A percentile compares a stretch with the other conserved stretches of the same genome.
These are phyloP conservation scores for Alternaria burnsii DNA, from an alignment of 2,329 filamentous ascomycete species.

Conservation along the genomic window DNA sequence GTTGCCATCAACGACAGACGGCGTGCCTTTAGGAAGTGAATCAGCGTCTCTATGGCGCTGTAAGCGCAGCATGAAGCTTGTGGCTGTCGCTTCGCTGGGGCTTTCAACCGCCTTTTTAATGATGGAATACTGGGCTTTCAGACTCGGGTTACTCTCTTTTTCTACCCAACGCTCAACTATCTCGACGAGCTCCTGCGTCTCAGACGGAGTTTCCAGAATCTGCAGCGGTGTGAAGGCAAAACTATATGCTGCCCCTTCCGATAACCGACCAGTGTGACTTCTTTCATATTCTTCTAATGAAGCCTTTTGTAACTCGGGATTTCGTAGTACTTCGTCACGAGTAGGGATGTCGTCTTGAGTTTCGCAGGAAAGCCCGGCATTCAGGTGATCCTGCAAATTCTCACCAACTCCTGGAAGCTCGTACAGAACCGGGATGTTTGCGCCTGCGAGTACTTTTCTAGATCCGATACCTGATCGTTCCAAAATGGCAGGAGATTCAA, in stretches of 20 bases:
- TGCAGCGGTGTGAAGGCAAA: slow-evolving; percentile 33
- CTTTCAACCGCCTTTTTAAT: slow-evolving; percentile 23
- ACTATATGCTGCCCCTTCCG: slow-evolving; percentile 29
- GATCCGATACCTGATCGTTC: slow-evolving; percentile 69
- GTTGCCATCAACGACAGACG: slow-evolving; percentile 23
- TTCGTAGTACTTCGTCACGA: slow-evolving; percentile 15
- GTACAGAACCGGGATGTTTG: slow-evolving; percentile 61
- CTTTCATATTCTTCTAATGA: slow-evolving; percentile 22
- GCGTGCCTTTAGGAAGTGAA: slow-evolving; percentile 17
- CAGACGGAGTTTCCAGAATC: slow-evolving; percentile 21
- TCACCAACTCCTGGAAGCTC: slow-evolving; percentile 69
- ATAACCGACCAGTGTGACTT: slow-evolving; percentile 24
- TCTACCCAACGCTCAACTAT: slow-evolving; percentile 9
- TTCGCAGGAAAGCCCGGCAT: slow-evolving; percentile 25
- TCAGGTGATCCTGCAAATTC: slow-evolving; percentile 67
- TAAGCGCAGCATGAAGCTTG: slow-evolving; percentile 23
- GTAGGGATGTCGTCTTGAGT: slow-evolving; percentile 20
- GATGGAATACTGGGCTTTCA: slow-evolving; percentile 21
- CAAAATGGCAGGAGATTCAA: slow-evolving; percentile 60
- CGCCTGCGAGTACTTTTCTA: slow-evolving; percentile 56
- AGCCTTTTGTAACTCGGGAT: slow-evolving; percentile 19
- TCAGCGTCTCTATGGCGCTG: slow-evolving; percentile 24
- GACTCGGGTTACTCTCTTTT: slow-evolving; percentile 7
- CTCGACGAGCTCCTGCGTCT: slow-evolving; percentile 23
- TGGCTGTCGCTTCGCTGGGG: slow-evolving; percentile 29